Evolutionary conservation across 192 early-diverging fungal genomes (phyloP), one percentile per base, ranked within the genome.

Genomic region (Coemansia sp.): DNA sequence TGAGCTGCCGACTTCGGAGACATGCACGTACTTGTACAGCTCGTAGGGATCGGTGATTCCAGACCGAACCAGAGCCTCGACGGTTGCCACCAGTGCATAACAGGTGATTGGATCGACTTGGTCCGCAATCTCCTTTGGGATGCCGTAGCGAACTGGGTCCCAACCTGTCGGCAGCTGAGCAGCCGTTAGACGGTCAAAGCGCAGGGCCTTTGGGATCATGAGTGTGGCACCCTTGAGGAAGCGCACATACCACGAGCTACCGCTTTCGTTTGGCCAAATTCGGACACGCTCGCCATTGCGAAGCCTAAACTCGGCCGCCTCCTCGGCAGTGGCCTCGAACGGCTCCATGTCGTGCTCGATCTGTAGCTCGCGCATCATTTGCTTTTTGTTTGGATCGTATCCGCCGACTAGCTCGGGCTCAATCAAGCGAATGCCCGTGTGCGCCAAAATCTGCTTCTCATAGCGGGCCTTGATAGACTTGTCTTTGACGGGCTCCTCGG

Each of bases 31-130:
- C 73, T 90, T 82, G 88, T 93, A 98, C 83, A 98, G 92, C 84
- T 98, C 96, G 87, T 98, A 98, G 10, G 96, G 94, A 70, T 98
- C 96, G 18, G 94, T 94, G 64, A 98, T 88, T 77, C 96, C 96
- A 45, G 92, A 88, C 43, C 92, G 86, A 45, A 95, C 86, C 59
- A 98, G 83, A 8, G 96, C 93, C 81, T 98, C 96, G 22, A 93
- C 94, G 39, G 96, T 95, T 35, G 94, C 88, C 37, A 96, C 88
- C 43, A 98, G 69, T 50, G 90, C 89, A 81, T 92, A 98, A 60
- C 94, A 88, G 6, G 96, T 96, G 61, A 95, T 90, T 30, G 84
- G 89, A 74, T 98, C 96, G 40, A 98, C 94, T 82, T 98, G 96
- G 60, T 87, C 76, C 50, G 92, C 88, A 56, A 98, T 93, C 52